Base-by-base conservation (phyloP, 1,284 basidiomycete species). In the Limonomyces culmigenus region DNA sequence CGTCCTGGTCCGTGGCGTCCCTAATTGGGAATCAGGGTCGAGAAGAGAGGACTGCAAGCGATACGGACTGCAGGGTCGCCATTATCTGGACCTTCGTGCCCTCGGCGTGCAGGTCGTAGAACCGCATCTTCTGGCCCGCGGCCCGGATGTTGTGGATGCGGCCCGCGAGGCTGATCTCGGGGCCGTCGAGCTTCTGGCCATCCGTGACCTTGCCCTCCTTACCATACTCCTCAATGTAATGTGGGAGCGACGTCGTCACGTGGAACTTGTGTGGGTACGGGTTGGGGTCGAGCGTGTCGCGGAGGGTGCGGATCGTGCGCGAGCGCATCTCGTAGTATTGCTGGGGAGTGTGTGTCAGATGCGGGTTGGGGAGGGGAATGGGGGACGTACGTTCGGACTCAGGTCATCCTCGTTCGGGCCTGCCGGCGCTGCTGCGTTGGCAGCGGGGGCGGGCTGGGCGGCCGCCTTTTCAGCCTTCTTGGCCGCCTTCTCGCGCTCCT, bases 181-280 rank as follows among this genome's bases (percentile, higher is more conserved):
- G 47, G 4, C 52, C 58, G 12, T 72, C 63, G 2, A 76, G 56
- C 60, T 71, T 77, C 45, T 62, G 55, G 15, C 78, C 83, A 18
- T 71, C 47, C 13, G 61, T 50, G 44, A 92, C 72, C 53, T 72
- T 66, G 39, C 79, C 81, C 37, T 85, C 77, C 19, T 50, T 39
- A 31, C 84, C 83, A 52, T 87, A 98, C 41, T 70, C 62, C 12
- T 69, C 56, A 52, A 97, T 75, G 59, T 80, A 99, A 11, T 63
- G 53, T 13, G 74, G 63, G 49, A 98, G 65, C n/a, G 84, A 86
- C 43, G 63, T 65, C 34, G 80, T 66, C 31, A 95, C 91, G 49
- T 95, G 59, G 65, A 98, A 99, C 72, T 99, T 99, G 77, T 99
- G 95, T 15, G 95, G 93, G 65, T 98, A 99, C 3, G 95, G 93